Conservation (phyloP, 495 filamentous ascomycete species). For the Ramalina intermedia region DNA sequence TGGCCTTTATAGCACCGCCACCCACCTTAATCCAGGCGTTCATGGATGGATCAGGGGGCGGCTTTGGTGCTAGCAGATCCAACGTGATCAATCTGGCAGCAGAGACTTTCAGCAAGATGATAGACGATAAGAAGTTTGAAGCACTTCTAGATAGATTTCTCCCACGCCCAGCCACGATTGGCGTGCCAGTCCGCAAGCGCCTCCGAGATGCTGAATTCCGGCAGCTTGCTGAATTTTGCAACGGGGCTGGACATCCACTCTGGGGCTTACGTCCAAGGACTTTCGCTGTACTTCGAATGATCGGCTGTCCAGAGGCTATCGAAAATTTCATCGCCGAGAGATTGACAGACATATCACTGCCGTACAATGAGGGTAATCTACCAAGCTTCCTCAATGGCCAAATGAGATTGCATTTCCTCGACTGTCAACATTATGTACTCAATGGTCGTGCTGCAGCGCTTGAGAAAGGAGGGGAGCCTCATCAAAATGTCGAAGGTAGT, state of each 20-base stretch:
- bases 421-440: conserved; percentile 10
- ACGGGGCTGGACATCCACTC: not conserved
- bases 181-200: not conserved
- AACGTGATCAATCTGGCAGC: not conserved
- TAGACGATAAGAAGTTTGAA: not conserved
- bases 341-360: conserved; percentile 10
- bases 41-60: not conserved
- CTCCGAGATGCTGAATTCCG: conserved; percentile 3
- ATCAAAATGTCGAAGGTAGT: conserved; percentile 2
- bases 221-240: not conserved
- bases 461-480: conserved; percentile 11
- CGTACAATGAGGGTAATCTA: conserved; percentile 5
- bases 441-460: conserved; percentile 13
- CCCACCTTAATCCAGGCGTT: no score
- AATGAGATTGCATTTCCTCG: not conserved
- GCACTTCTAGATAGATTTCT: not conserved
- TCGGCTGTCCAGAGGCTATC: conserved; percentile 4
- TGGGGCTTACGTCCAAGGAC: conserved; percentile 14
- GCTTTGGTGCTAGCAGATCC: not conserved
- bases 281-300: conserved; percentile 13
- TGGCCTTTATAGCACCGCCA: no score
- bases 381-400: not conserved
- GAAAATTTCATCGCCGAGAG: conserved; percentile 9
- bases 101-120: not conserved
- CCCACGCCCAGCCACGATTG: not conserved